phyloP scores from a whole-genome alignment of 2,329 filamentous ascomycete species.

The Ceratocystis cubensis region DNA sequence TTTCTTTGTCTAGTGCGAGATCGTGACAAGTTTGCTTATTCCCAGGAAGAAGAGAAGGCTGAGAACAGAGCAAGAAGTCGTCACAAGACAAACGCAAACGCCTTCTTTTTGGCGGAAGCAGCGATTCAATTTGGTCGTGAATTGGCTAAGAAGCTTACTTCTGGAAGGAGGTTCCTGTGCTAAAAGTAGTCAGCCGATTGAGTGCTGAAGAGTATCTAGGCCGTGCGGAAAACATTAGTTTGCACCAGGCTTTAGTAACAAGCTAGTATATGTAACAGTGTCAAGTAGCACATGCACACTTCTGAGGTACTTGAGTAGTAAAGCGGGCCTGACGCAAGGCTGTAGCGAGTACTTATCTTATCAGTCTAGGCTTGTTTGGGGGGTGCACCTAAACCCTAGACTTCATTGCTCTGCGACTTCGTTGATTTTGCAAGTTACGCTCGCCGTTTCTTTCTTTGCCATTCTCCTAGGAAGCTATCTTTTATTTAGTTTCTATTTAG shows the following conservation, averaged over 20 bases:
- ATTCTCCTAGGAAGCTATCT: too few relatives aligned
- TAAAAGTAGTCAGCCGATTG: conserved; percentile 5
- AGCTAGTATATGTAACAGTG: too few relatives aligned
- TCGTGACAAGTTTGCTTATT: not conserved
- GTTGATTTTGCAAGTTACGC: too few relatives aligned
- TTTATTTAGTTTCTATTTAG: too few relatives aligned
- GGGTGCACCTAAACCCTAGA: not conserved
- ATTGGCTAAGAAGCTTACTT: not conserved
- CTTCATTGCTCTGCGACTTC: not conserved
- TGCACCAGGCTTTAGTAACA: not conserved
- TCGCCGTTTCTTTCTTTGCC: too few relatives aligned
- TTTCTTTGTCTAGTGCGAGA: not conserved
- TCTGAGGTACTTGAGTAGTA: not conserved
- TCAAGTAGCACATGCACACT: not conserved
- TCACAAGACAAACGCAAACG: conserved; percentile 5
- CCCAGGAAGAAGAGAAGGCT: not conserved
- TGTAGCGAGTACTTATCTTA: conserved; percentile 6
- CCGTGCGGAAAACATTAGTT: not conserved
- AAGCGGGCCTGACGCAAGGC: conserved; percentile 2
- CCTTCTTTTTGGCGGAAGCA: not conserved
- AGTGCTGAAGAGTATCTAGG: not conserved
- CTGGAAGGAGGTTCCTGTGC: conserved; percentile 7
- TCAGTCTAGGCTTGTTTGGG: not conserved
- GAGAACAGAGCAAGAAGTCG: conserved; percentile 1
- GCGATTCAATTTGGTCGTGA: not conserved